phyloP scores from a whole-genome alignment of 164 flowering plant genomes.

The Macadamia tetraphylla region DNA sequence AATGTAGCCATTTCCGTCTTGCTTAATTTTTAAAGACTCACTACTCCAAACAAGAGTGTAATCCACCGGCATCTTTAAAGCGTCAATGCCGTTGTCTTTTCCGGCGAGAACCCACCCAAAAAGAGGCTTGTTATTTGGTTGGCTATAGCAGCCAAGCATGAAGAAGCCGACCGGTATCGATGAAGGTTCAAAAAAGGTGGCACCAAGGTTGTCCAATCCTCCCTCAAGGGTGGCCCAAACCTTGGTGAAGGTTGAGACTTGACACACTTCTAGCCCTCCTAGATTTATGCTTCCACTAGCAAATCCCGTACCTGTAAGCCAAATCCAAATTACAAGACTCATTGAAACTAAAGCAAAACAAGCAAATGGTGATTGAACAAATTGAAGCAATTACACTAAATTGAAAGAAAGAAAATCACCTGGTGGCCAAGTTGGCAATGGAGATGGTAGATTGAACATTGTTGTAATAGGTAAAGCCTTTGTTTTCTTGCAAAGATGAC shows the following conservation, averaged over 20 bases:
- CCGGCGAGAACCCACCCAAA: conserved; percentile 67
- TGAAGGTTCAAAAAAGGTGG: conserved; percentile 65
- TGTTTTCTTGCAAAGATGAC: conserved; percentile 13
- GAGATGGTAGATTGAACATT: conserved; percentile 55
- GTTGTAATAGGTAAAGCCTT: conserved; percentile 35
- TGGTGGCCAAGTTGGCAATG: conserved; percentile 44
- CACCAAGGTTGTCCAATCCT: conserved; percentile 60
- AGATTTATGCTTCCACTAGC: conserved; percentile 63
- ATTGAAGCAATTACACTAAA: no score
- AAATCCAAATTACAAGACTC: not conserved
- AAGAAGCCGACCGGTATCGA: conserved; percentile 55
- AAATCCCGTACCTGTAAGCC: conserved; percentile 53
- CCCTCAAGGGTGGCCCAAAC: conserved; percentile 70
- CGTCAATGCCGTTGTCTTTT: conserved; percentile 24
- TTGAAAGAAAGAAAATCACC: conserved; percentile 19
- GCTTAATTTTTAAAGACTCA: conserved; percentile 44
- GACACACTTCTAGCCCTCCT: conserved; percentile 61
- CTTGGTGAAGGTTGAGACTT: conserved; percentile 50
- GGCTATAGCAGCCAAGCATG: conserved; percentile 66
- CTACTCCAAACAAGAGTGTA: conserved; percentile 70
- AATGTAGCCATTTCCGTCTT: conserved; percentile 47
- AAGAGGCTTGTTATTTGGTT: conserved; percentile 59
- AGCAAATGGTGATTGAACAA: not conserved
- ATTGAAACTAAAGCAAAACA: not conserved
- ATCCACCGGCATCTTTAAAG: conserved; percentile 47